Base-by-base conservation (phyloP, 116 monocot genomes). In the Papilionanthe hybrid region DNA sequence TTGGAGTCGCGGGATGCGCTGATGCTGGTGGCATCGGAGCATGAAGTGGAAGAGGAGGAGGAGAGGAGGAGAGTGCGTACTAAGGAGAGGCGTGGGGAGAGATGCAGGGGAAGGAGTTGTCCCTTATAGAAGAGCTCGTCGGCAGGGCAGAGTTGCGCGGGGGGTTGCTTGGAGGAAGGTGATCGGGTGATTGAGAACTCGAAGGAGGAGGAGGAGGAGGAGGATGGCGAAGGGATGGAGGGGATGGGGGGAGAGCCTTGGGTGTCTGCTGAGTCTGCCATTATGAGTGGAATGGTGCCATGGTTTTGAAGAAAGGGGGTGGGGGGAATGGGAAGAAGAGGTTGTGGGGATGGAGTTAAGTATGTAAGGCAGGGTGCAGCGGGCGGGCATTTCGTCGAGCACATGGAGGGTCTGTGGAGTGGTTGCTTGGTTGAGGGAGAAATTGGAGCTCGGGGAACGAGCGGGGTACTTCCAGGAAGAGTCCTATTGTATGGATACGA, bases 81-180 rank as follows among this genome's bases (percentile, higher is more conserved):
- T 91, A 96, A 91, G 75, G 91, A 88, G 72, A 93, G 84, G 18
- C 96, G 86, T 0, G 93, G 93, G 23, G 91, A 90, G 80, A 91
- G 93, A 77, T 93, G 96, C 78, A 96, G 96, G 1, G 96, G 96
- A 30, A 96, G 93, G 80, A 96, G 90, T 81, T 96, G 91, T 25
- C 96, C 96, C 78, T 87, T 96, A 83, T 92, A 96, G 89, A 96
- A 96, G 56, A 93, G 88, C 80, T 96, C 93, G 83, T 96, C 93
- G 23, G 96, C 93, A 4, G 96, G 96, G 83, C 92, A 95, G 9
- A 88, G 82, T 43, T 84, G 48, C 44, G 83, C 25, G 9, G 86
- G 29, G 20, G 69, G 55, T 5, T 57, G 44, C 58, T 73, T 79
- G 10, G 89, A 87, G 9, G 89, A 72, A 10, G 95, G 92, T 18